These are phyloP conservation scores for Silene noctiflora DNA, from an alignment of 179 eudicot genomes.

Conservation along the genomic window DNA sequence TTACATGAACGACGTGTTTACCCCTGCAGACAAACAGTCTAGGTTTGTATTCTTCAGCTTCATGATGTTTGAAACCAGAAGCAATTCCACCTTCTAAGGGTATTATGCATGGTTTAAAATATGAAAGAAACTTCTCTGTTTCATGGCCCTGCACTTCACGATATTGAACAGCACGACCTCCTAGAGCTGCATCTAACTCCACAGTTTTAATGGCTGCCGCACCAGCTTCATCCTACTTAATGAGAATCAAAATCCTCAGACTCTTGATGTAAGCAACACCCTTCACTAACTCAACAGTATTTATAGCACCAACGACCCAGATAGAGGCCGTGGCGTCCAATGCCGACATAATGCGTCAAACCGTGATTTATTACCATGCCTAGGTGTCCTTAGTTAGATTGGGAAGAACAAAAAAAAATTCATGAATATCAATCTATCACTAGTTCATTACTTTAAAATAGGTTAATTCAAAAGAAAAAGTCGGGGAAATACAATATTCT, in stretches of 20 bases:
- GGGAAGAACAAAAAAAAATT: background rate
- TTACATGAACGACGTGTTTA: slow-evolving; percentile 87
- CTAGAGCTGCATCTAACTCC: slow-evolving; percentile 92
- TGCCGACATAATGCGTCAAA: too few relatives aligned
- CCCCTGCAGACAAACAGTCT: slow-evolving; percentile 81
- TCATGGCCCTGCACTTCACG: slow-evolving; percentile 96
- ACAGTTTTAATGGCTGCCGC: slow-evolving; percentile 83
- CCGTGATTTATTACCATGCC: background rate
- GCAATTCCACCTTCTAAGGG: slow-evolving; percentile 90
- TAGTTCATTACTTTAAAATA: background rate
- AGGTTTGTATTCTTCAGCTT: slow-evolving; percentile 64
- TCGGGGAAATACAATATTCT: background rate
- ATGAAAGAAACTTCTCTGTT: slow-evolving; percentile 93
- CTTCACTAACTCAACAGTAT: background rate
- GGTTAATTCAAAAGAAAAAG: background rate
- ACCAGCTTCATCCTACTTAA: slow-evolving; percentile 90
- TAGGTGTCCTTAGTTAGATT: background rate
- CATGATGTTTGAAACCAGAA: slow-evolving; percentile 91
- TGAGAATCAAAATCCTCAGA: slow-evolving; percentile 28
- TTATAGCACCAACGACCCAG: background rate
- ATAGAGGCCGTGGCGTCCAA: too few relatives aligned
- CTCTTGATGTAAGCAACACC: background rate
- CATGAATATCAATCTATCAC: too few relatives aligned
- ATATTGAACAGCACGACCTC: slow-evolving; percentile 97
- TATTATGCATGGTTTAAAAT: slow-evolving; percentile 95